Evolutionary conservation across 2,329 filamentous ascomycete genomes (phyloP), one percentile per base, ranked within the genome.

Genomic region (Claviceps paspali): DNA sequence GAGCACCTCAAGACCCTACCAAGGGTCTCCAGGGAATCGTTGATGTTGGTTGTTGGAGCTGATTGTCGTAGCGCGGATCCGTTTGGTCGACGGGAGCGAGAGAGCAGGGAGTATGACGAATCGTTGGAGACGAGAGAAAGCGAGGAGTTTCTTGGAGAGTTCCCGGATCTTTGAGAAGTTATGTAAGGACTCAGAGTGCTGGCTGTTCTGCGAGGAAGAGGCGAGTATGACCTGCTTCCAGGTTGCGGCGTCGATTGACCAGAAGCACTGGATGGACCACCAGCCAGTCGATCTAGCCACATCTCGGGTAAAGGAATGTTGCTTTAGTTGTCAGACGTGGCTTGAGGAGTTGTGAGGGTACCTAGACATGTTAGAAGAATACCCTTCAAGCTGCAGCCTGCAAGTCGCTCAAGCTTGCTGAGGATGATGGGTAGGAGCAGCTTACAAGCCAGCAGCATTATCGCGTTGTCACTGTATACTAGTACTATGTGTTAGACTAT

Each of bases 281-380:
- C 76, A 45, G 81, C 79, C 46, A 93, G 76, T 56, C 86, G 80
- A 64, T 94, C 86, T 53, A 92, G 76, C 86, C 86, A 94, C 84
- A 93, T n/a, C n/a, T n/a, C n/a, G n/a, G n/a, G n/a, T n/a, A n/a
- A n/a, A n/a, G n/a, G n/a, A n/a, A n/a, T 93, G 50, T 50, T 60
- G 26, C 19, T 10, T 8, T 26, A 26, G 11, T 34, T 22, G 18
- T 34, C 17, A 29, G 14, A 24, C 12, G 21, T 14, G 29, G 12
- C 22, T 18, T 9, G 18, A 17, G 17, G 8, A 11, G 15, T 18
- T 19, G 21, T 21, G n/a, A 15, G 12, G 12, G 26, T 18, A n/a
- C n/a, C n/a, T n/a, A n/a, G n/a, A n/a, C n/a, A n/a, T n/a, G n/a
- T n/a, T n/a, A n/a, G n/a, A n/a, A n/a, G n/a, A n/a, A n/a, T n/a